A percentile compares a stretch with the other conserved stretches of the same genome.
phyloP scores from a whole-genome alignment of 495 filamentous ascomycete genomes.

The Acidiella bohemica region DNA sequence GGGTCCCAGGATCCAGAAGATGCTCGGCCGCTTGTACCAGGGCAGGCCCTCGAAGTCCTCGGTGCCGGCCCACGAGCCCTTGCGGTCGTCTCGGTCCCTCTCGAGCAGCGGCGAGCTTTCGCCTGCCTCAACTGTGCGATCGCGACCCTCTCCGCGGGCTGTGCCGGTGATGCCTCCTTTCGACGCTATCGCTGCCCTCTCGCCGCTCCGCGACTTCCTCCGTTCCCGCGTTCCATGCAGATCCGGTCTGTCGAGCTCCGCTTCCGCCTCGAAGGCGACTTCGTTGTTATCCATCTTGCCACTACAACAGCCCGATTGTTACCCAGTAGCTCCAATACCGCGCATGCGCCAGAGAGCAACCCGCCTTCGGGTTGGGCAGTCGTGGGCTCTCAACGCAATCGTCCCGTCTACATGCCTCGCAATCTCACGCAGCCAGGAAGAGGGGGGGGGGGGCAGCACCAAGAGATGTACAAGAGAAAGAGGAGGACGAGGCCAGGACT shows the following conservation, averaged over 20 bases:
- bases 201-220: not conserved
- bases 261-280: constrained; percentile 15
- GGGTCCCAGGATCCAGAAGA: constrained; percentile 72
- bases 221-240: not conserved
- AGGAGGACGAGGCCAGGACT: too few species aligned
- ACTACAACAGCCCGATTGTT: too few species aligned
- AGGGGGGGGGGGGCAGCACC: too few species aligned
- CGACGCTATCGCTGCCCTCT: constrained; percentile 4
- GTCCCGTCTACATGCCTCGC: too few species aligned
- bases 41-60: constrained; percentile 50
- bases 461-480: too few species aligned
- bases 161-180: constrained; percentile 6
- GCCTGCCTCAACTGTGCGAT: constrained; percentile 1
- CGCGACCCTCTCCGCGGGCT: not conserved
- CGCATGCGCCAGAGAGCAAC: too few species aligned
- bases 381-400: too few species aligned
- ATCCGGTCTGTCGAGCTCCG: constrained; percentile 10
- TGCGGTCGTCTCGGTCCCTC: constrained; percentile 7
- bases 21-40: constrained; percentile 64
- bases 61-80: constrained; percentile 27
- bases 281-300: constrained; percentile 15
- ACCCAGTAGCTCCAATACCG: too few species aligned
- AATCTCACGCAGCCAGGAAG: too few species aligned
- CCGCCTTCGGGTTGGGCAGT: too few species aligned
- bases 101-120: constrained; percentile 13